Percentiles rank a stretch among this genome's conserved stretches.
These are phyloP conservation scores for Physcomitrellopsis africana DNA, from an alignment of 225 moss, liverwort and hornwort species.

Conservation along the genomic window DNA sequence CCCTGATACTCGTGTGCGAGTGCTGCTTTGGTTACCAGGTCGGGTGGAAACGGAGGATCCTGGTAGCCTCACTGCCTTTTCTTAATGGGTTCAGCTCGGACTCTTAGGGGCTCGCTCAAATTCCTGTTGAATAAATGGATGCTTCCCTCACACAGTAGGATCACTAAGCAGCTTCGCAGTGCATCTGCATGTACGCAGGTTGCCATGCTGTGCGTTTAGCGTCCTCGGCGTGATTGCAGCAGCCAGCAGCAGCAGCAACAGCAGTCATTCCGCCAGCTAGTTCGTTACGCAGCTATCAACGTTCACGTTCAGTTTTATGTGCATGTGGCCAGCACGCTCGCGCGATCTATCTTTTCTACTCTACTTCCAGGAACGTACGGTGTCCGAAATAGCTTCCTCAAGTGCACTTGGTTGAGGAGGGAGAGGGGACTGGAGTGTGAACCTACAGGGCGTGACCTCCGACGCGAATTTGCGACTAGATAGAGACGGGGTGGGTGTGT, in stretches of 20 bases:
- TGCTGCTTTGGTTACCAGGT: too few species aligned
- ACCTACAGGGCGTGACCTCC: too few species aligned
- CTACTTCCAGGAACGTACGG: too few species aligned
- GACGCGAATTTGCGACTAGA: constrained; percentile 14
- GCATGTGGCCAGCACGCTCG: background rate
- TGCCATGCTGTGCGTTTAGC: constrained; percentile 35
- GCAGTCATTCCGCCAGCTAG: too few species aligned
- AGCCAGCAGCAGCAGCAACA: too few species aligned
- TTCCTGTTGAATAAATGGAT: constrained; percentile 23
- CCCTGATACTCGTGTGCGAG: too few species aligned
- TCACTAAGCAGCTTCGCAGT: constrained; percentile 38
- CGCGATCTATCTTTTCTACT: background rate
- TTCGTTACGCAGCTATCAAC: too few species aligned
- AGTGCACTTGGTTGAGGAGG: too few species aligned
- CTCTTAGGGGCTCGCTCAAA: background rate
- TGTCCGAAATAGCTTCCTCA: too few species aligned
- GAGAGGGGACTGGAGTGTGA: too few species aligned
- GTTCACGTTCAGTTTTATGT: background rate
- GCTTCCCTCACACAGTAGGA: background rate
- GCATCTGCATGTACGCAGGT: constrained; percentile 41
- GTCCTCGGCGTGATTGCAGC: constrained; percentile 20
- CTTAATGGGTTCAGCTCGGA: background rate
- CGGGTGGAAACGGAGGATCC: too few species aligned
- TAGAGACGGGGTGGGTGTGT: background rate
- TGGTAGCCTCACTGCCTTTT: too few species aligned